phyloP scores from a whole-genome alignment of 2,329 filamentous ascomycete genomes.

The Alternaria ethzedia region DNA sequence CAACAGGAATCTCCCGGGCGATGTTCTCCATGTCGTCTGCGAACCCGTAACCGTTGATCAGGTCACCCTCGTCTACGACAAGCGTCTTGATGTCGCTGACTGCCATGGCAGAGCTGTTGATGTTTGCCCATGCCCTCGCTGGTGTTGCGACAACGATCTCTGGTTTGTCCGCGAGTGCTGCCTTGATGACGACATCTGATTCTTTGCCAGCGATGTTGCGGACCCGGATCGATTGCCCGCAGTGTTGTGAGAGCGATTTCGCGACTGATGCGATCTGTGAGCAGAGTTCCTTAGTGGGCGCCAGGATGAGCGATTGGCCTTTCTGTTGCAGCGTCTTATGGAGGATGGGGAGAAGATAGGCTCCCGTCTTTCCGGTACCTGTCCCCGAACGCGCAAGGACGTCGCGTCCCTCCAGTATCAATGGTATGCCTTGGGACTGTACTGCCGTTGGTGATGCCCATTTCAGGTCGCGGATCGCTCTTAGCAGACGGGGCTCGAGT shows the following conservation, averaged over 20 bases:
- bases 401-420: constrained; percentile 86
- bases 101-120: constrained; percentile 74
- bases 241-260: constrained; percentile 79
- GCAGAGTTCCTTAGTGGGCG: constrained; percentile 92
- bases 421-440: constrained; percentile 84
- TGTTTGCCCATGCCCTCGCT: constrained; percentile 77
- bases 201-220: constrained; percentile 92
- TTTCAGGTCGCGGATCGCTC: constrained; percentile 82
- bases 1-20: constrained; percentile 77
- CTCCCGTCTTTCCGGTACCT: constrained; percentile 96
- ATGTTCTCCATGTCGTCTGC: constrained; percentile 86
- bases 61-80: constrained; percentile 91
- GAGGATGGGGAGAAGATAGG: constrained; percentile 88
- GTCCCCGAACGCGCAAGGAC: constrained; percentile 92
- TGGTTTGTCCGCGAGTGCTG: constrained; percentile 82
- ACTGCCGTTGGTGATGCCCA: constrained; percentile 88
- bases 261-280: constrained; percentile 86
- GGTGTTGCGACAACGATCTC: constrained; percentile 93
- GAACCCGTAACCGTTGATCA: constrained; percentile 93
- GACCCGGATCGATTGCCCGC: constrained; percentile 79
- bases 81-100: constrained; percentile 72
- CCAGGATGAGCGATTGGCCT: constrained; percentile 81
- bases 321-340: constrained; percentile 84
- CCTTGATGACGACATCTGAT: constrained; percentile 84
- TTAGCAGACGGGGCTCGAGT: constrained; percentile 83